Evolutionary conservation across 1,284 basidiomycete species (phyloP), one percentile per base, ranked within the genome.

Genomic region (Ustilago trichophora): DNA sequence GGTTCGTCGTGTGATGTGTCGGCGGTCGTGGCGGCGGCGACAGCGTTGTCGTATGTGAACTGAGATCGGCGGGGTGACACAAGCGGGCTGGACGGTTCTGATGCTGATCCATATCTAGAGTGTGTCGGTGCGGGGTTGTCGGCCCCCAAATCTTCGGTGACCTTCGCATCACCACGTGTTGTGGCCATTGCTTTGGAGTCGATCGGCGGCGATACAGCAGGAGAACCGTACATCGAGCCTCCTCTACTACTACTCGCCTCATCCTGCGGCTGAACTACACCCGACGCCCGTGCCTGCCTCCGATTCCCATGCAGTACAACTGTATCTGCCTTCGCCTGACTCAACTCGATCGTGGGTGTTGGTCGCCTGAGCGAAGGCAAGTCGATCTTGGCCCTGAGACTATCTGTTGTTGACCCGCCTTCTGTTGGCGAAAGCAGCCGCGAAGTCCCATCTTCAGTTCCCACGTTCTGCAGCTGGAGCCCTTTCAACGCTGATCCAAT

Each of bases 271-370:
- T 29, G 21, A 6, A 31, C 35, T 4, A 29, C 12, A 7, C 50
- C 58, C 3, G 58, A 58, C 0, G 55, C 55, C 2, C 52, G 31
- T 1, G 69, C 69, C 18, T 72, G 69, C 6, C 59, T 36, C n/a
- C 34, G 37, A 37, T 72, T 72, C n/a, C 55, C 69, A 18, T 72
- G 69, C 31, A 72, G 42, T 6, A 60, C 48, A 5, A 68, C 56
- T 6, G 53, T 52, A 11, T 60, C 65, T 15, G 45, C 51, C 19
- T 53, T 62, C 2, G 50, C 62, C 31, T 51, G 53, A 18, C 52
- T 72, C 35, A 72, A 13, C 40, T 59, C 56, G 35, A 56, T 60
- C 13, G 64, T 69, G 10, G 66, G 59, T 21, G 59, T 59, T 6
- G 66, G 51, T 3, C 50, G 37, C 6, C 59, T 44, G 3, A 64